These are phyloP conservation scores for Fennellomyces sp. DNA, from an alignment of 371 early-diverging fungal species.

Conservation along the genomic window DNA sequence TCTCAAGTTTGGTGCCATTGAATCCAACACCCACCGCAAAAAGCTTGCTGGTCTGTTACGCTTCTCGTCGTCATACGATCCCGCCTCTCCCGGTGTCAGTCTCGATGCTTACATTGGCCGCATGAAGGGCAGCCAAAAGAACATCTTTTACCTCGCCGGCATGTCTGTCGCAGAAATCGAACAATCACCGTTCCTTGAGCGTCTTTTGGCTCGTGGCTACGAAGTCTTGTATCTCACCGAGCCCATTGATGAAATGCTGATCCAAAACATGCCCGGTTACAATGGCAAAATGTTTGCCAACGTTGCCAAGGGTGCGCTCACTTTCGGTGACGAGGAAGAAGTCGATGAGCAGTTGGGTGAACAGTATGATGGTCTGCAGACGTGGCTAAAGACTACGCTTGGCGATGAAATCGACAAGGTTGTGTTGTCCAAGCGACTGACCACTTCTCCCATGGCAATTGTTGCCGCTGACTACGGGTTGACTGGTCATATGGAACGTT, in stretches of 20 bases:
- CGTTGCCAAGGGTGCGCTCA: conserved; percentile 83
- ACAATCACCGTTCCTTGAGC: conserved; percentile 87
- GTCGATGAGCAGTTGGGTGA: conserved; percentile 51
- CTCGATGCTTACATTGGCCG: conserved; percentile 86
- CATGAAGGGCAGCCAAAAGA: conserved; percentile 87
- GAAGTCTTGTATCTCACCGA: conserved; percentile 92
- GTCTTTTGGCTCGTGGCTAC: conserved; percentile 81
- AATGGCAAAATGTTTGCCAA: conserved; percentile 82
- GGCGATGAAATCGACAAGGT: conserved; percentile 77
- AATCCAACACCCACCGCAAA: conserved; percentile 69
- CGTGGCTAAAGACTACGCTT: conserved; percentile 70
- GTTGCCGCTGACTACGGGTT: conserved; percentile 74
- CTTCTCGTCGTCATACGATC: conserved; percentile 72
- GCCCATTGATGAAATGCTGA: conserved; percentile 92
- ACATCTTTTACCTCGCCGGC: conserved; percentile 90
- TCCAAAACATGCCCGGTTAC: conserved; percentile 72
- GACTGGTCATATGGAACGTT: conserved; percentile 85
- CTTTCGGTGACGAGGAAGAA: conserved; percentile 72
- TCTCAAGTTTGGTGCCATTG: conserved; percentile 87
- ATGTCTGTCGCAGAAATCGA: conserved; percentile 69
- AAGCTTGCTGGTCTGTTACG: conserved; percentile 84
- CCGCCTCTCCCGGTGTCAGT: conserved; percentile 55
- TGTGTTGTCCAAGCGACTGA: conserved; percentile 71
- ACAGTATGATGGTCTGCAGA: conserved; percentile 66
- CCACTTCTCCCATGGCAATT: conserved; percentile 78